Evolutionary conservation across 2,329 filamentous ascomycete species (phyloP).

Genomic region (Teratosphaeriaceae sp.): DNA sequence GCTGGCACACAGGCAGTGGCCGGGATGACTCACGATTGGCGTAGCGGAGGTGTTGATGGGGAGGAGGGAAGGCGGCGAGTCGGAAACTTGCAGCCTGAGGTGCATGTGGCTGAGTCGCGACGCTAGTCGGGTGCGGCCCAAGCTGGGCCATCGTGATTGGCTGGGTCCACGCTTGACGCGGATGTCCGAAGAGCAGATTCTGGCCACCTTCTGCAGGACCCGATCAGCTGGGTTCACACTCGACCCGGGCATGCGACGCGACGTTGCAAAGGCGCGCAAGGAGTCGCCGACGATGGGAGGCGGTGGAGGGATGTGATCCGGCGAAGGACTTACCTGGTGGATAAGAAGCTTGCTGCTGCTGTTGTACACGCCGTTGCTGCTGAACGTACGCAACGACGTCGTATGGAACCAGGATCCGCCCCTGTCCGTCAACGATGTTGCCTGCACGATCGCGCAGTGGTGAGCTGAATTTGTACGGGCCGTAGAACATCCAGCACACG

Average conservation of each 20-base stretch:
- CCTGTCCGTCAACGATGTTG: conserved; percentile 11
- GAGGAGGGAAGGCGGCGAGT: background rate
- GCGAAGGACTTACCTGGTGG: conserved; percentile 3
- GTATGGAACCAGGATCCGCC: conserved; percentile 5
- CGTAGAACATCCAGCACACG: conserved; percentile 33
- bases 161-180: no score
- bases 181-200: no score
- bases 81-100: conserved; percentile 1
- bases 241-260: no score
- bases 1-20: conserved; percentile 4
- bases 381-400: conserved; percentile 4
- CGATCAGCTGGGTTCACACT: background rate
- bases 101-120: background rate
- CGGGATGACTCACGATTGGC: background rate
- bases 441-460: conserved; percentile 6
- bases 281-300: background rate
- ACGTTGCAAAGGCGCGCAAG: no score
- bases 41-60: background rate
- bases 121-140: background rate
- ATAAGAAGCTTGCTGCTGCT: conserved; percentile 8
- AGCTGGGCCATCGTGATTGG: background rate
- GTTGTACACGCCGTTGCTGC: conserved; percentile 8
- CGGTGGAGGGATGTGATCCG: background rate
- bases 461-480: conserved; percentile 4
- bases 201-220: background rate